Base-by-base conservation (phyloP, 768 basidiomycete genomes). In the Leccinum olivaceopallidum region DNA sequence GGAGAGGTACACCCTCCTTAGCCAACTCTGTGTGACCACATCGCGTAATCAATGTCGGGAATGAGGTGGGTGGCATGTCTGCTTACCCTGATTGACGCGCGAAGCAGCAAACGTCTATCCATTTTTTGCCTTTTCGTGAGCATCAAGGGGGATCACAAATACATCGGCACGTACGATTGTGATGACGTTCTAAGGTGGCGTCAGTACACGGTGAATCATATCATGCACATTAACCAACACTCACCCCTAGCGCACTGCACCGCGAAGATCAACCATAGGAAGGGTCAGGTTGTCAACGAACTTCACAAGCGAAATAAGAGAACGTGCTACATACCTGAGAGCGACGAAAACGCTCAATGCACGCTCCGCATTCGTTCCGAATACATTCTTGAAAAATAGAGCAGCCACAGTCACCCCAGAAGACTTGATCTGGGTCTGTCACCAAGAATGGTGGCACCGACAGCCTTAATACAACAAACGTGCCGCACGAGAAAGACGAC, bases 1-100 rank as follows among this genome's bases (percentile, higher is more conserved):
- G 84, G 0, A 86, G 76, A 12, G 84, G 84, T n/a, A 86, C 73
- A 1, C 85, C 85, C 66, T 85, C 85, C 61, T 86, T 86, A 5
- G 85, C 85, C 5, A 86, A 79, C 56, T 86, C 85, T 81, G 56
- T 34, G n/a, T 36, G 28, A 12, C 18, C 10, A 24, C 0, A 18
- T 10, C 1, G 28, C 20, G 2, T 18, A 5, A 34, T 39, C 13
- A 9, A 32, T 13, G 2, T 8, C 3, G 14, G 39, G 50, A 18
- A 39, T 3, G 2, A 9, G 13, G 20, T 6, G 4, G 7, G 3
- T 3, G 13, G 12, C 0, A 20, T 8, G 34, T 22, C 14, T 37
- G 0, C 55, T 26, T n/a, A 76, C 80, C 79, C 74, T 85, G 85
- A 58, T 85, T 85, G 3, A 86, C 76, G 18, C 81, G 78, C 0